Base-by-base conservation (phyloP, 805 yeast species). In the Tetrapisispora phaffii region DNA sequence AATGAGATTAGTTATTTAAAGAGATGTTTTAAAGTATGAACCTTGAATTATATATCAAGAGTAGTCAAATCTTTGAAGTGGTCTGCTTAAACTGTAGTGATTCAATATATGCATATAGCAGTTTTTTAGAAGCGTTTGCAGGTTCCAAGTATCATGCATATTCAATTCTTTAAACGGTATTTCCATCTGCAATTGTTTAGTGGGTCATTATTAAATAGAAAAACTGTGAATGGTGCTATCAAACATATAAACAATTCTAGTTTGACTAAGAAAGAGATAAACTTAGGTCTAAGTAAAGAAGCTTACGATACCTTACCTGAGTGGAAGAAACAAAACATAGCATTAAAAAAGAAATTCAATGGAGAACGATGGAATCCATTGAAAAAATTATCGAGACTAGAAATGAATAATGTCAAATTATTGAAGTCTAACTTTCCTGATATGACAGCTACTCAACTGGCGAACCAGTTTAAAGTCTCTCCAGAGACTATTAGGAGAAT, bases 401-500 rank as follows among this genome's bases (percentile, higher is more conserved):
- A 82, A 9, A 85, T 87, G 74, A 77, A 75, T 17, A 78, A 77
- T 45, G 71, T 89, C 4, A 66, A 84, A 44, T 59, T 68, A 4
- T 54, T 87, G 39, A 82, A 78, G 53, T 63, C 62, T 13, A 67
- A 72, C 24, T 56, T 68, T 49, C 96, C 96, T 0, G 70, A 74
- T n/a, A 50, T 84, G 43, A 75, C 74, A 4, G 72, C 81, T 2
- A 66, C 67, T 2, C 81, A 77, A 36, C 59, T 89, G 6, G 82
- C 87, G 0, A 68, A 73, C 28, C 74, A 73, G 56, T 88, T 82
- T 63, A 68, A 74, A 41, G 72, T 86, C 5, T 82, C 93, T 1
- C 90, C 94, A 1, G 94, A 88, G 52, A 85, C 89, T 0, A 75
- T 88, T 2, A 69, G 95, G 47, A 74, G 95, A 50, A 86, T 89